Conservation (phyloP, 2,329 filamentous ascomycete genomes). For the Daldinia sp. region DNA sequence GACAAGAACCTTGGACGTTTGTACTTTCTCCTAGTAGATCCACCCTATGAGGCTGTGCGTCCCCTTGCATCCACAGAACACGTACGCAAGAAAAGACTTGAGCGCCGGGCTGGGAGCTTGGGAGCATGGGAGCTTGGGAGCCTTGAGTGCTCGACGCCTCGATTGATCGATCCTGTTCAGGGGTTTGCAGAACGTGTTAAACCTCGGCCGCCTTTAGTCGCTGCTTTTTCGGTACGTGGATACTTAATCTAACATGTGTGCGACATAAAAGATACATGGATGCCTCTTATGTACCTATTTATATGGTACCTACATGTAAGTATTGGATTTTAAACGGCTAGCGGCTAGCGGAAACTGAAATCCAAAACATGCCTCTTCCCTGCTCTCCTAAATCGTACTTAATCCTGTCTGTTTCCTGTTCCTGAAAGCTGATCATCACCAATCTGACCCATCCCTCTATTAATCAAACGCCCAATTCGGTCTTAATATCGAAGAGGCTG, state of each 20-base stretch:
- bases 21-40: slow-evolving; percentile 10
- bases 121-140: no score
- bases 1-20: slow-evolving; percentile 1
- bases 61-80: slow-evolving; percentile 29
- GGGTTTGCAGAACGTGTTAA: slow-evolving; percentile 2
- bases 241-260: no score
- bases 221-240: neutral
- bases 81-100: slow-evolving; percentile 8
- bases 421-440: slow-evolving; percentile 32
- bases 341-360: neutral
- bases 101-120: no score
- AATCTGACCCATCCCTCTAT: slow-evolving; percentile 26
- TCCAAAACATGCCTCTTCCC: slow-evolving; percentile 25
- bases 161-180: slow-evolving; percentile 27
- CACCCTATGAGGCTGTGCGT: slow-evolving; percentile 31
- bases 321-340: no score
- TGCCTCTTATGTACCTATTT: no score
- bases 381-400: slow-evolving; percentile 15
- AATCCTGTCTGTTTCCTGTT: slow-evolving; percentile 20
- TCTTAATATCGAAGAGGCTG: slow-evolving; percentile 2
- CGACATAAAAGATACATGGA: no score
- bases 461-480: neutral
- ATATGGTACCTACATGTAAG: no score
- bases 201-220: slow-evolving; percentile 4
- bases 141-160: no score